A percentile compares a stretch with the other conserved stretches of the same genome.
These are phyloP conservation scores for Boletellus deceptivus DNA, from an alignment of 1,284 basidiomycete species.

Conservation along the genomic window DNA sequence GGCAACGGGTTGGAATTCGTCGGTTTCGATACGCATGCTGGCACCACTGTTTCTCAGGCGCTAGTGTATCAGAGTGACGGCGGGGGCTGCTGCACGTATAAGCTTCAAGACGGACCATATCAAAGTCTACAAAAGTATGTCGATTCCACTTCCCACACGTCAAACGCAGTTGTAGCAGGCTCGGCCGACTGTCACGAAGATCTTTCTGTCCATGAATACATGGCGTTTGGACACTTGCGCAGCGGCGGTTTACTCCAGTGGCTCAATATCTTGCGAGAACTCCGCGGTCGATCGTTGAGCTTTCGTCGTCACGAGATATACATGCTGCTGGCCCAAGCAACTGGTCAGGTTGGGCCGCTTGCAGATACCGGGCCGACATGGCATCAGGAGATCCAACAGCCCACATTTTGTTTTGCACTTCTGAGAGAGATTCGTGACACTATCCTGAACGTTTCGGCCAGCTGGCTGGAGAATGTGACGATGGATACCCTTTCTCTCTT, in stretches of 20 bases:
- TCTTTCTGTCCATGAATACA: no score
- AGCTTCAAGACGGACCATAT: no score
- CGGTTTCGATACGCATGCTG: slow-evolving; percentile 30
- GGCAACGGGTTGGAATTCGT: slow-evolving; percentile 24
- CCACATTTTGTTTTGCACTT: neutral
- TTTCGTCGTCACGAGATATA: slow-evolving; percentile 40
- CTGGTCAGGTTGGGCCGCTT: slow-evolving; percentile 39
- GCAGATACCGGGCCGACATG: neutral
- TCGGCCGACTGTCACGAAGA: no score
- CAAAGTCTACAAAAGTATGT: no score
- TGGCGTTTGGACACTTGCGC: no score
- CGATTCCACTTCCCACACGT: no score
- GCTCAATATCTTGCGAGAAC: slow-evolving; percentile 19
- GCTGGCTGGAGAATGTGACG: neutral
- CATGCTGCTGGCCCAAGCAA: slow-evolving; percentile 39
- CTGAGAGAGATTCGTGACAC: neutral
- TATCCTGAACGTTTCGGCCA: neutral
- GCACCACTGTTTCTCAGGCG: neutral
- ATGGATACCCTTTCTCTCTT: neutral
- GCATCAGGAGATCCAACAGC: neutral
- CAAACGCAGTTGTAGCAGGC: no score
- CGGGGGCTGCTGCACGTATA: no score
- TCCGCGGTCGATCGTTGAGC: slow-evolving; percentile 35
- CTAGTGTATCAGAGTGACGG: neutral
- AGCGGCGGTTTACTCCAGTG: slow-evolving; percentile 37